Base-by-base conservation (phyloP, 1,284 basidiomycete species). In the Apiotrichum sp. region DNA sequence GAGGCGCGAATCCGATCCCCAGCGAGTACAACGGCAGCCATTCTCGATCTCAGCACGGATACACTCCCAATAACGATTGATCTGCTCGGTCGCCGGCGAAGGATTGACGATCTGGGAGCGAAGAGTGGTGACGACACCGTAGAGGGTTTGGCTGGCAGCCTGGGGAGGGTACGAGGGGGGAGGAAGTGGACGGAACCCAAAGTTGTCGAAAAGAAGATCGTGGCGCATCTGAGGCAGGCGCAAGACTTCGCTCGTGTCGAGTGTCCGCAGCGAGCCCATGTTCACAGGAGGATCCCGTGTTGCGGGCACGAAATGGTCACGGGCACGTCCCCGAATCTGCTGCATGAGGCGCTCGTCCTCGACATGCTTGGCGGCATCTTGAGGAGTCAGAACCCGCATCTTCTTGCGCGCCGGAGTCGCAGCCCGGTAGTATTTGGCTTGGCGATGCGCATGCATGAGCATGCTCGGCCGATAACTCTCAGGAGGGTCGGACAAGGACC, bases 191-290 rank as follows among this genome's bases (percentile, higher is more conserved):
- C 69, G 64, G 58, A 72, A 74, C 16, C 68, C 70, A 35, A 71
- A 64, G 46, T 61, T 66, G 65, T 89, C 91, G 66, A 95, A 95
- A 59, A 95, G 83, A 61, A 95, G 81, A 75, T 96, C 92, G 71
- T 96, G 92, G 44, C 91, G 86, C 59, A 96, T 85, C 73, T 93
- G 90, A 31, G 89, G 88, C 70, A 92, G 92, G 56, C 87, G 84
- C 58, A 95, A 80, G 64, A 95, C 92, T 59, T 87, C 84, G 61
- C 86, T 83, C 32, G 93, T 79, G 72, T 96, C 91, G 46, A 96
- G 80, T 70, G 92, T 88, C 68, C 85, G 86, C 65, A 96, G 79
- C 0, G 89, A 89, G 52, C 85, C 82, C 47, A 86, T 81, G 67
- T 90, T 93, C 71, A 95, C 88, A 51, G 88, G 83, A 1, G 92